These are phyloP conservation scores for Coccomyxa subellipsoidea DNA, from an alignment of 163 green algal genomes.

Conservation along the genomic window DNA sequence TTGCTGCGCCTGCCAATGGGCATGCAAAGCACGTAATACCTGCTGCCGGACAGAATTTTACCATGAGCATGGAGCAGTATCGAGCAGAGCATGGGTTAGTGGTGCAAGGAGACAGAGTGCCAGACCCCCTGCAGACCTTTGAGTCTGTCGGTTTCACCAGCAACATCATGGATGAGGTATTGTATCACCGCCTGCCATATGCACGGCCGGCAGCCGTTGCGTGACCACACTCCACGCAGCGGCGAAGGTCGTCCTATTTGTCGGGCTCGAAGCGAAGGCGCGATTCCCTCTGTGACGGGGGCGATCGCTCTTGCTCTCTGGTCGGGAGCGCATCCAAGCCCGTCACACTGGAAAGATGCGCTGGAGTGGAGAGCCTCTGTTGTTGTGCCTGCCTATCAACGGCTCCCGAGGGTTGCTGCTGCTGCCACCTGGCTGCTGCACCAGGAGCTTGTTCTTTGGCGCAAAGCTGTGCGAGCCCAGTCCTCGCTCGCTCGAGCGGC, in stretches of 20 bases:
- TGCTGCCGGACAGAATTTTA: background rate
- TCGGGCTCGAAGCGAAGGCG: background rate
- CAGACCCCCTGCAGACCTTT: conserved; percentile 59
- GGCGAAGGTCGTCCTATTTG: background rate
- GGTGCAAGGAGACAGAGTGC: conserved; percentile 45
- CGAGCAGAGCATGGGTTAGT: conserved; percentile 35
- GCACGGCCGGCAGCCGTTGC: background rate
- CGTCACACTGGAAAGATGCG: background rate
- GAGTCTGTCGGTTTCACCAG: conserved; percentile 59
- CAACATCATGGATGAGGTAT: conserved; percentile 43
- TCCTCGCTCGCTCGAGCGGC: background rate
- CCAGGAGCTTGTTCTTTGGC: background rate
- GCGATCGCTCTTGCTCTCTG: background rate
- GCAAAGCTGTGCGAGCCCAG: background rate
- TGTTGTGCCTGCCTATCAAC: background rate
- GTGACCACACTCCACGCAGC: background rate
- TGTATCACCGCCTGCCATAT: background rate
- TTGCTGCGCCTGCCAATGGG: background rate
- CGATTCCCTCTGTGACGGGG: background rate
- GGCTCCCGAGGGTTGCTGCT: background rate
- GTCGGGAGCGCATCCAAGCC: background rate
- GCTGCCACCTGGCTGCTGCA: too few species aligned
- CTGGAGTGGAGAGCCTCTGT: conserved; percentile 7
- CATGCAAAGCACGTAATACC: background rate
- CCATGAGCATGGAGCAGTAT: conserved; percentile 24